Evolutionary conservation across 768 basidiomycete species (phyloP).

Genomic region (Psilocybe subaeruginosa): DNA sequence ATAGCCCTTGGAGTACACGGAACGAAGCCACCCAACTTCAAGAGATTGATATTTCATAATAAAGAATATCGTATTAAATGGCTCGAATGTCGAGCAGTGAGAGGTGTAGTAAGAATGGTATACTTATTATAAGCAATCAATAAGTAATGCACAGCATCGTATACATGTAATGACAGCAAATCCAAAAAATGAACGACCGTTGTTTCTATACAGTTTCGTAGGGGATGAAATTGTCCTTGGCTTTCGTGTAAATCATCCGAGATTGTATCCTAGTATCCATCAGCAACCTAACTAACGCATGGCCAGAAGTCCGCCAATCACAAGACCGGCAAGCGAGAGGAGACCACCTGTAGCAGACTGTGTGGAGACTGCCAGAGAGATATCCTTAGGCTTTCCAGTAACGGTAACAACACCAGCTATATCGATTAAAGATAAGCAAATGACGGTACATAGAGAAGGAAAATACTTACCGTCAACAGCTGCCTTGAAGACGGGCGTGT

Average conservation of each 20-base stretch:
- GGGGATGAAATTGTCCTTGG: not conserved
- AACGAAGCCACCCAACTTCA: too few relatives aligned
- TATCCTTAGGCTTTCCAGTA: not conserved
- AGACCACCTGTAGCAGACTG: not conserved
- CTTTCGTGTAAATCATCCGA: not conserved
- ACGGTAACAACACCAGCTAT: not conserved
- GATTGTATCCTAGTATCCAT: not conserved
- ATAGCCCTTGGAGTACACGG: too few relatives aligned
- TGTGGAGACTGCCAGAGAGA: conserved; percentile 1
- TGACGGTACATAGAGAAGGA: not conserved
- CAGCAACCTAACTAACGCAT: not conserved
- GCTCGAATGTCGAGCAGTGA: not conserved
- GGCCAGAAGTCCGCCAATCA: conserved; percentile 5
- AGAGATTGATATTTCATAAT: too few relatives aligned
- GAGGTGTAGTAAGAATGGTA: not conserved
- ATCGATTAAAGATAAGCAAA: not conserved
- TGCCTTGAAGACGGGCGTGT: conserved; percentile 45
- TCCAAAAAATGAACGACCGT: not conserved
- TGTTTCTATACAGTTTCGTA: not conserved
- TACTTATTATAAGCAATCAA: not conserved
- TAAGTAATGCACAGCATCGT: not conserved
- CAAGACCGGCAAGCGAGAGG: conserved; percentile 7
- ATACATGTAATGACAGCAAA: not conserved
- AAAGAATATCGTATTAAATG: too few relatives aligned
- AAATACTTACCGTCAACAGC: conserved; percentile 19